Base-by-base conservation (phyloP, 768 basidiomycete species). In the Mycena alexandri region DNA sequence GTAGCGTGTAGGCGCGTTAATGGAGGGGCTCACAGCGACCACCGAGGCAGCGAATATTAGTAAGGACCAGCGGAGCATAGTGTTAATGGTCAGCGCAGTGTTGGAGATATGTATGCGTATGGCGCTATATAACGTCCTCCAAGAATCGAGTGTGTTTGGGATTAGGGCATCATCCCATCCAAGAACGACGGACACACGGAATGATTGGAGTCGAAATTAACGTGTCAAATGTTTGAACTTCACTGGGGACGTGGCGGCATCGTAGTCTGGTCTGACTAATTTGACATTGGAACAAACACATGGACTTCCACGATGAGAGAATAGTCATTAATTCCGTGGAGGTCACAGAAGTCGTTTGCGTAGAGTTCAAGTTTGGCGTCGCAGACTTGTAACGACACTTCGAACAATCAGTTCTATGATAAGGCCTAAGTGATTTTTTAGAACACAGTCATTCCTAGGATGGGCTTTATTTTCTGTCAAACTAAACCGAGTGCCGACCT, bases 181-280 rank as follows among this genome's bases (percentile, higher is more conserved):
- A 19, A 25, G 44, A n/a, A n/a, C n/a, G n/a, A n/a, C n/a, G 9
- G 55, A 56, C 55, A 56, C 55, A 56, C 25, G 42, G 55, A 56
- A 56, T 44, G 55, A 29, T 25, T n/a, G 56, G 19, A 33, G 56
- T 44, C 43, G 55, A 56, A 56, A 58, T 42, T 58, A 33, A 21
- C 43, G 43, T 58, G 56, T 17, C 43, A 14, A 58, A 58, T 58
- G 56, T 58, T 55, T 42, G 16, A 55, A 55, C 22, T 54, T n/a
- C 10, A 41, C 53, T 41, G 53, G 36, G n/a, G 36, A 54, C 53
- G 36, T 38, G 29, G 36, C 53, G n/a, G 53, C 38, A 22, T 54
- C 53, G 21, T 41, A n/a, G n/a, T n/a, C n/a, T n/a, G n/a, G n/a
- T n/a, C n/a, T n/a, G 51, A 33, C 34, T 53, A 38, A 22, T 41